Base-by-base conservation (phyloP, 1,284 basidiomycete genomes). In the Chalciporus sp. region DNA sequence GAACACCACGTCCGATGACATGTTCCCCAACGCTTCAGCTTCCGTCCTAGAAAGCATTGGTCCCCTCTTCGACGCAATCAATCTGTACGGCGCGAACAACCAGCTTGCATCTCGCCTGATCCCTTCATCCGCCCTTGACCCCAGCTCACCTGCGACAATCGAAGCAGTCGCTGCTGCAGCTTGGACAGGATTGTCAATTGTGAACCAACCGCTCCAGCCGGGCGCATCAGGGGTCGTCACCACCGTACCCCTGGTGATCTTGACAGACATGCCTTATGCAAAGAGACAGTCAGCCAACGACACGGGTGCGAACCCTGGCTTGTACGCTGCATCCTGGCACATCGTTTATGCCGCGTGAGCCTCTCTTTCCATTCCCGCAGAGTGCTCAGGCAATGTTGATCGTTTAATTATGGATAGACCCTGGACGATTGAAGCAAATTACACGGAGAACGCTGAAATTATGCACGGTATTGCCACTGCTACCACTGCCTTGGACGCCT, bases 241-340 rank as follows among this genome's bases (percentile, higher is more conserved):
- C 0, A 19, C 27, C 7, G 40, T 40, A 6, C 28, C 29, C 1
- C 40, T 41, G 6, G 20, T 39, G 4, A 14, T 59, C 37, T 52
- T 59, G 9, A 53, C 58, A 2, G 50, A 51, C 11, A 52, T 60
- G 53, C 11, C 58, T 1, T 42, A 42, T 35, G 47, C 53, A 14
- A 48, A 53, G 9, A 47, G 23, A 9, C 43, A 44, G 2, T 43
- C 19, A 10, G 46, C 47, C 19, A 47, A 58, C n/a, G 42, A 46
- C 35, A 56, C 53, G 1, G 53, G 50, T 1, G 50, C 53, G 2
- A 59, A 60, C 39, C 58, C 58, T 1, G 58, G 49, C 9, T 41
- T 57, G 16, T 60, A 57, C 27, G 44, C 40, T 4, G 58, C 53
- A n/a, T 41, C 53, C 9, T 57, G 58, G 58, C 50, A 52, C 17